These are phyloP conservation scores for Rhizoclosmatium globosum DNA, from an alignment of 192 early-diverging fungal species.

Conservation along the genomic window DNA sequence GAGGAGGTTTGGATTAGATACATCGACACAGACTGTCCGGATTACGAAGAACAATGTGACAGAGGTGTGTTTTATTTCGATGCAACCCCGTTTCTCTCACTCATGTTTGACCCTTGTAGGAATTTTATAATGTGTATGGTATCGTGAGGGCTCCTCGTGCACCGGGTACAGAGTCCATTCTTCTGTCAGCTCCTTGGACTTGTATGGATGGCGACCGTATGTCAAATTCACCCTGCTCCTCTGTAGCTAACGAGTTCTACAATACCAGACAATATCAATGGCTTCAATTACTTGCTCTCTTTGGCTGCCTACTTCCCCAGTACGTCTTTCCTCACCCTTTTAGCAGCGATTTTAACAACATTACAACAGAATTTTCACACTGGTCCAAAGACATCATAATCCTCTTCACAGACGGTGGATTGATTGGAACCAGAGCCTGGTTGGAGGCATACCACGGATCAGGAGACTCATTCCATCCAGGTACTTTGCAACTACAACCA, in stretches of 20 bases:
- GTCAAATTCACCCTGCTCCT: constrained; percentile 51
- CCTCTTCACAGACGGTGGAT: constrained; percentile 80
- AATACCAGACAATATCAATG: constrained; percentile 46
- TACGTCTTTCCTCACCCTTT: constrained; percentile 10
- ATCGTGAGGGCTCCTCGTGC: constrained; percentile 81
- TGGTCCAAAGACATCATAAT: constrained; percentile 96
- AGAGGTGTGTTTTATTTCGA: constrained; percentile 43
- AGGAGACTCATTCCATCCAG: constrained; percentile 15
- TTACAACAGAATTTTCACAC: constrained; percentile 62
- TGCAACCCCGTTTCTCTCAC: constrained; percentile 47
- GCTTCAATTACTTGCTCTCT: constrained; percentile 48
- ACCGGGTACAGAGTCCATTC: constrained; percentile 88
- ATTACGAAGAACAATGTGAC: constrained; percentile 6
- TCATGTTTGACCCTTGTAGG: constrained; percentile 52
- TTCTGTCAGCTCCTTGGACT: constrained; percentile 84
- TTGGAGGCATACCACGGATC: constrained; percentile 88
- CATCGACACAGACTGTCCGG: constrained; percentile 9
- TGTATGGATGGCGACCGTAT: constrained; percentile 64
- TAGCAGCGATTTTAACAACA: not conserved
- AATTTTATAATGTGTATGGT: constrained; percentile 82
- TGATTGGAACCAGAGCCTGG: constrained; percentile 85
- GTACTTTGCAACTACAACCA: constrained; percentile 13
- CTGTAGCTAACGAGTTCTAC: constrained; percentile 29
- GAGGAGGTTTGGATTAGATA: not conserved
- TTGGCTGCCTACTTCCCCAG: constrained; percentile 55